These are phyloP conservation scores for Phytophthora vignae DNA, from an alignment of 352 stramenopile species.

Conservation along the genomic window DNA sequence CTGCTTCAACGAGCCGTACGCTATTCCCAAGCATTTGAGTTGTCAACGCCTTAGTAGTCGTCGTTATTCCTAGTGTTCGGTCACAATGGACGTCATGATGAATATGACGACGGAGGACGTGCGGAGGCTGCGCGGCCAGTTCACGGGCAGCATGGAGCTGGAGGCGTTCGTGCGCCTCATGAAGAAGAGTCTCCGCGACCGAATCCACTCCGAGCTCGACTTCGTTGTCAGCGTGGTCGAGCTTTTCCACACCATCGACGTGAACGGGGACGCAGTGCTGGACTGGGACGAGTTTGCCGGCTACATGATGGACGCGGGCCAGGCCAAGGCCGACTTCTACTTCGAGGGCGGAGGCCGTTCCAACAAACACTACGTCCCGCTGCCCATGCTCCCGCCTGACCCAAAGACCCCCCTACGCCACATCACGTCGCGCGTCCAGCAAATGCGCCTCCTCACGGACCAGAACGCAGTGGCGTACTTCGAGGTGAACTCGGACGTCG, in stretches of 20 bases:
- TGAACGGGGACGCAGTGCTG: conserved; percentile 87
- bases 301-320: conserved; percentile 85
- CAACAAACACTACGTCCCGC: conserved; percentile 51
- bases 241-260: conserved; percentile 92
- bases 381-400: conserved; percentile 45
- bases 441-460: conserved; percentile 56
- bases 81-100: conserved; percentile 87
- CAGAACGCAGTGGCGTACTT: conserved; percentile 77
- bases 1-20: no score
- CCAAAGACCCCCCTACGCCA: conserved; percentile 58
- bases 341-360: conserved; percentile 38
- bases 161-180: conserved; percentile 80
- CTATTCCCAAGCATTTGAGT: no score
- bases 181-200: conserved; percentile 72
- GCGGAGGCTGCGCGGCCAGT: conserved; percentile 61
- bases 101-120: conserved; percentile 86
- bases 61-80: neutral
- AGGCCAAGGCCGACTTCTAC: conserved; percentile 66
- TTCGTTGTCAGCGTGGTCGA: conserved; percentile 89
- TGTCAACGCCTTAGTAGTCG: neutral
- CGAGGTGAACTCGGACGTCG: conserved; percentile 68
- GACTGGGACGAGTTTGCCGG: conserved; percentile 93
- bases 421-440: conserved; percentile 57
- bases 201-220: conserved; percentile 74
- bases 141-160: conserved; percentile 55